Evolutionary conservation across 768 basidiomycete species (phyloP).

Genomic region (Pleurotus giganteus): DNA sequence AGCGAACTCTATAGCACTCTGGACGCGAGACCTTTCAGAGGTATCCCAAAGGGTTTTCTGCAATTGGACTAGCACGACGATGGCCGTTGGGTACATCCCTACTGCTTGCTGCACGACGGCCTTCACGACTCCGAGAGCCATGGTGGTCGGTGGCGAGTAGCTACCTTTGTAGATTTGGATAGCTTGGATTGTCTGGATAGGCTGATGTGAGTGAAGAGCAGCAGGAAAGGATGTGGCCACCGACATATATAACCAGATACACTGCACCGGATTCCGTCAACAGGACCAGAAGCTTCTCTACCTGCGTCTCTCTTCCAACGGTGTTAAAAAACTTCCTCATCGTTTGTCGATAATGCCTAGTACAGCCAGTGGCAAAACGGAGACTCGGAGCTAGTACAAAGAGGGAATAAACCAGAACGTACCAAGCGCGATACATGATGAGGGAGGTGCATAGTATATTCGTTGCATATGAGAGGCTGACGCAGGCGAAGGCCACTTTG

Average conservation of each 20-base stretch:
- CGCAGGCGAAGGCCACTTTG: slow-evolving; percentile 24
- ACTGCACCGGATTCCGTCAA: slow-evolving; percentile 26
- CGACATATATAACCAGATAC: slow-evolving; percentile 26
- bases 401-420: background rate
- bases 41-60: slow-evolving; percentile 27
- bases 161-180: slow-evolving; percentile 26
- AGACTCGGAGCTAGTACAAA: too few relatives aligned
- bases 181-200: slow-evolving; percentile 25
- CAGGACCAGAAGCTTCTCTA: slow-evolving; percentile 25
- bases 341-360: slow-evolving; percentile 22
- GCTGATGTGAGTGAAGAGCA: background rate
- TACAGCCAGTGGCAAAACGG: background rate
- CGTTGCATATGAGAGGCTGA: slow-evolving; percentile 26
- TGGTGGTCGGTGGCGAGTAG: slow-evolving; percentile 17
- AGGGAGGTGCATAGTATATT: slow-evolving; percentile 27
- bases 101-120: slow-evolving; percentile 28
- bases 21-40: slow-evolving; percentile 11
- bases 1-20: background rate
- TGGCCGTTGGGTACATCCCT: slow-evolving; percentile 28
- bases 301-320: slow-evolving; percentile 23
- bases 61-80: slow-evolving; percentile 27
- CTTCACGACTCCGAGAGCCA: slow-evolving; percentile 25
- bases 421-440: slow-evolving; percentile 27
- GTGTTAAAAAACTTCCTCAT: slow-evolving; percentile 23
- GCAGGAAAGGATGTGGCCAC: slow-evolving; percentile 1